phyloP scores from a whole-genome alignment of 805 yeast genomes.

The Spathaspora passalidarum region DNA sequence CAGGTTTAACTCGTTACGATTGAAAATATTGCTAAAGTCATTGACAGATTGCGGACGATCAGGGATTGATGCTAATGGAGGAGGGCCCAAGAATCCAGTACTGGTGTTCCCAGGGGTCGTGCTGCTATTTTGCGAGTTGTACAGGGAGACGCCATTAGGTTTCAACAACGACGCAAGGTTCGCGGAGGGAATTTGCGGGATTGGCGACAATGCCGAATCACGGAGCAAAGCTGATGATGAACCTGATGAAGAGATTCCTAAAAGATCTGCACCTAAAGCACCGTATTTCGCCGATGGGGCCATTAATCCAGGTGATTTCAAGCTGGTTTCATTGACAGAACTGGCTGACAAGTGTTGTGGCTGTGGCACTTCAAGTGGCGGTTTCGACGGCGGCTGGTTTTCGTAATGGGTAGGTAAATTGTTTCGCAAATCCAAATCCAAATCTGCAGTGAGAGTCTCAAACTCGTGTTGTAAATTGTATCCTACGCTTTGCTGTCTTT shows the following conservation, averaged over 20 bases:
- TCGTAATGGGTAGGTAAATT: not conserved
- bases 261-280: conserved; percentile 4
- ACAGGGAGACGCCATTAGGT: not conserved
- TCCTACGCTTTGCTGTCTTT: conserved; percentile 43
- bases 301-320: conserved; percentile 7
- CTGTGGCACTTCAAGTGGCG: conserved; percentile 1
- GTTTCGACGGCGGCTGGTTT: not conserved
- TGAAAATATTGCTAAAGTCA: conserved; percentile 28
- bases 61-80: conserved; percentile 25
- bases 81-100: conserved; percentile 18
- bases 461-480: conserved; percentile 46
- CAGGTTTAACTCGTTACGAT: not conserved
- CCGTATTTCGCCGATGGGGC: conserved; percentile 14
- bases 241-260: conserved; percentile 4
- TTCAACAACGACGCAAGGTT: conserved; percentile 2
- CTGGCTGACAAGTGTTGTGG: not conserved
- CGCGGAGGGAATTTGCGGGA: conserved; percentile 1
- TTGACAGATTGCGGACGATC: conserved; percentile 43
- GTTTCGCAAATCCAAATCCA: conserved; percentile 41
- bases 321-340: not conserved
- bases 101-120: not conserved
- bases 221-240: conserved; percentile 4
- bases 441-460: conserved; percentile 44
- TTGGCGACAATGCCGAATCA: conserved; percentile 7
- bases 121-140: not conserved